Conservation (phyloP, 768 basidiomycete genomes). For the Leucocoprinus sp. region DNA sequence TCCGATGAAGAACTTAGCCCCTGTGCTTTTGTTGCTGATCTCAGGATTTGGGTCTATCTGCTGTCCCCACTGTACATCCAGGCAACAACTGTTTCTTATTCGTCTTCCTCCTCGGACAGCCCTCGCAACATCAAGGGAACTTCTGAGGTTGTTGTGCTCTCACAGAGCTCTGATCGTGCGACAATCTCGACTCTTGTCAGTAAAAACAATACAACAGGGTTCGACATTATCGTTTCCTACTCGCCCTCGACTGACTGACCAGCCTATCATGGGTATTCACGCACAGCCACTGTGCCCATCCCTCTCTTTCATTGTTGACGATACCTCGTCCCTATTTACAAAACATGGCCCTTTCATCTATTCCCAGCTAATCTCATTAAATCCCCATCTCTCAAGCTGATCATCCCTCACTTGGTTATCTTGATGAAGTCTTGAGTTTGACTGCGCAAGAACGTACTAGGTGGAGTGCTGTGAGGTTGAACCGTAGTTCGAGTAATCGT, state of each 20-base stretch:
- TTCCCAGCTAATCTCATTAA: background rate
- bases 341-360: background rate
- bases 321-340: too few species aligned
- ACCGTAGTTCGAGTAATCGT: background rate
- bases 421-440: conserved; percentile 70
- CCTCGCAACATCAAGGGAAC: conserved; percentile 11
- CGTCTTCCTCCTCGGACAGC: conserved; percentile 11
- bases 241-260: too few species aligned
- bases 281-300: too few species aligned
- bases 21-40: conserved; percentile 62
- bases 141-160: conserved; percentile 12
- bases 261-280: too few species aligned
- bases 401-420: conserved; percentile 57
- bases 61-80: conserved; percentile 39
- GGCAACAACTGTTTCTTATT: conserved; percentile 13
- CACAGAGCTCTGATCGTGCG: background rate
- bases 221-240: too few species aligned
- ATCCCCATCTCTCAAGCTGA: conserved; percentile 5
- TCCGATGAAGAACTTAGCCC: conserved; percentile 65
- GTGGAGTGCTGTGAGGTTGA: conserved; percentile 37
- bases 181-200: too few species aligned
- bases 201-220: too few species aligned
- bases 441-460: conserved; percentile 62
- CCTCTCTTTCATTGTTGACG: too few species aligned
- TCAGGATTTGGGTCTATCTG: conserved; percentile 54